Evolutionary conservation across 2,329 filamentous ascomycete genomes (phyloP), one percentile per base, ranked within the genome.

Genomic region (Monosporascus sp.): DNA sequence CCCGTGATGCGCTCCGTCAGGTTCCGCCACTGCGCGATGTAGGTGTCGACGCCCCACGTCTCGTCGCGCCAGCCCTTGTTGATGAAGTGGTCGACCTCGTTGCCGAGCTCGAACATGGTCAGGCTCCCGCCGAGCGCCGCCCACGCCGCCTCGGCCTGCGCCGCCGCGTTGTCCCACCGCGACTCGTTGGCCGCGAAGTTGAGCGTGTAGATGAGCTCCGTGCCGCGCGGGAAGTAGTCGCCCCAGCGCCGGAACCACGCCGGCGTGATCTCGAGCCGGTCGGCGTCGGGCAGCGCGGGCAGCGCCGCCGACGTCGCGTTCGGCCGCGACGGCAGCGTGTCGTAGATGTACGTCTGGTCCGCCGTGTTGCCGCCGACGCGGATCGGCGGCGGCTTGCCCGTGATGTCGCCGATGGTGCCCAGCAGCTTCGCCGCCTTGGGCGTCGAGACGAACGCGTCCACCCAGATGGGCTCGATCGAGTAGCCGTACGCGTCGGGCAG

Each of bases 11-110:
- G 63, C 7, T 59, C 62, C 40, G 65, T 68, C 38, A 71, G 45
- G 58, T 66, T 66, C 26, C 64, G 66, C 57, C 67, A 69, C 54
- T 71, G 68, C 48, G 52, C 48, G 19, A 66, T 57, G 54, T 71
- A 71, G n/a, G 57, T 49, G 7, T 49, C 52, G 14, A 70, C 66
- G 38, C 55, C 63, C 68, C 68, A 70, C 19, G 52, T 50, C 5
- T 54, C 50, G 54, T 61, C 61, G 17, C 69, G 64, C 69, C 68
- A 71, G 20, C 56, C 59, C 57, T 71, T 67, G 56, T 63, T 61
- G 50, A 69, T 68, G 60, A 64, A 71, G 45, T 71, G 68, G 57
- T 71, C 69, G 48, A 71, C 63, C 56, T 71, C 69, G 59, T 71
- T 71, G 43, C 69, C 69, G 17, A 70, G 61, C 62, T 71, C 68